A percentile compares a stretch with the other conserved stretches of the same genome.
phyloP scores from a whole-genome alignment of 73 alveolate species.

The Durusdinium trenchii region DNA sequence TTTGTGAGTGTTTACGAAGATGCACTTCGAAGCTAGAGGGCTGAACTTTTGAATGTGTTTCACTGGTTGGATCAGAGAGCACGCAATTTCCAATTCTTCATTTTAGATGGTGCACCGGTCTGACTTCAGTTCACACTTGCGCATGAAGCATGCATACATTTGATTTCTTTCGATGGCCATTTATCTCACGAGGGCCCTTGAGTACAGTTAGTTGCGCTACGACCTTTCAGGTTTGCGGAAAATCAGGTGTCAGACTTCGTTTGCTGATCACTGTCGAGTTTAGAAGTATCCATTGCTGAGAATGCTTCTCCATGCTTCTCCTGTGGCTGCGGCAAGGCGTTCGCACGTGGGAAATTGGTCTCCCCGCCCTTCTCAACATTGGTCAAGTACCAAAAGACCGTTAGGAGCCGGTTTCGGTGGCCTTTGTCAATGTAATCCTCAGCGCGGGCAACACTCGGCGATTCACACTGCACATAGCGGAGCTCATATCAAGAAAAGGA shows the following conservation, averaged over 20 bases:
- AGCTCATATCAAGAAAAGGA: neutral
- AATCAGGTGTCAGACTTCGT: too few relatives aligned
- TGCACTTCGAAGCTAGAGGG: too few relatives aligned
- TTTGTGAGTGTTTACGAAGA: too few relatives aligned
- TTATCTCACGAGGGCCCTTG: neutral
- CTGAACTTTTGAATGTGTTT: too few relatives aligned
- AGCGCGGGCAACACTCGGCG: neutral
- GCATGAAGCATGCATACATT: too few relatives aligned
- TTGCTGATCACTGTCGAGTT: too few relatives aligned
- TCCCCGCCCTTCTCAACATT: constrained; percentile 75
- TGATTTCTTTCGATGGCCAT: neutral
- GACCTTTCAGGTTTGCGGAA: too few relatives aligned
- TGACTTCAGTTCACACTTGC: too few relatives aligned
- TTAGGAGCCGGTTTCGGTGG: constrained; percentile 72
- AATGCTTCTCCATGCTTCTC: neutral
- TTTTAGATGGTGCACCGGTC: too few relatives aligned
- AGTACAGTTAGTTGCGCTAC: neutral
- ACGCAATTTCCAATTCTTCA: too few relatives aligned
- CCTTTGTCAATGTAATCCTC: constrained; percentile 92
- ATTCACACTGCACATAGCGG: neutral
- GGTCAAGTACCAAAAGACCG: constrained; percentile 93
- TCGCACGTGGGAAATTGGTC: constrained; percentile 84
- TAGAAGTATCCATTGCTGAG: neutral
- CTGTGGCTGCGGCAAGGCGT: constrained; percentile 91
- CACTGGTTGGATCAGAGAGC: too few relatives aligned